A percentile compares a stretch with the other conserved stretches of the same genome.
Evolutionary conservation across 345 rosid genomes (phyloP).

Genomic region (Salix purpurea): DNA sequence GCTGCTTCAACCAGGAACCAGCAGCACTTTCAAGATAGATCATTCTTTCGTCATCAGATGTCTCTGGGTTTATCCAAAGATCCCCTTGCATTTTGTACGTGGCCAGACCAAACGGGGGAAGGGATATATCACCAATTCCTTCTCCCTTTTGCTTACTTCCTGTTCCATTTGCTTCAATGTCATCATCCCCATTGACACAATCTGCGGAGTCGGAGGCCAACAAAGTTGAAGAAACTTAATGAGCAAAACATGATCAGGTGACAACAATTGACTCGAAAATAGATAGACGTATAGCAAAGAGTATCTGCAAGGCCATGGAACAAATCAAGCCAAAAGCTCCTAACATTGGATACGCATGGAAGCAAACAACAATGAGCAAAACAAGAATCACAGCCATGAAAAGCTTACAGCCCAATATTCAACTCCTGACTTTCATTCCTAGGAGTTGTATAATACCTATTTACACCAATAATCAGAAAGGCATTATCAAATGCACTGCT

Average conservation of each 20-base stretch:
- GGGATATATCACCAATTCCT: constrained; percentile 21
- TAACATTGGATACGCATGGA: not conserved
- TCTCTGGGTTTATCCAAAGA: constrained; percentile 50
- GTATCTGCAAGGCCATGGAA: not conserved
- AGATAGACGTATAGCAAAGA: not conserved
- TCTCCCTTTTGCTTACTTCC: constrained; percentile 8
- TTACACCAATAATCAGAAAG: too few relatives aligned
- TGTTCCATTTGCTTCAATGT: not conserved
- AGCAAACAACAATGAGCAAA: not conserved
- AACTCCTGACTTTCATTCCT: too few relatives aligned
- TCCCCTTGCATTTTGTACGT: constrained; percentile 66
- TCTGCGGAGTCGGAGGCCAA: constrained; percentile 26
- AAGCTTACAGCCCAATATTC: too few relatives aligned
- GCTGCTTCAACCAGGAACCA: constrained; percentile 82
- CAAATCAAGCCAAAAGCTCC: not conserved
- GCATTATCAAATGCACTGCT: too few relatives aligned
- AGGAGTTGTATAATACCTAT: too few relatives aligned
- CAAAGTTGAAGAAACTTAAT: not conserved
- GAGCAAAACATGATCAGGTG: not conserved
- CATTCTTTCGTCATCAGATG: constrained; percentile 38
- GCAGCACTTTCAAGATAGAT: constrained; percentile 50
- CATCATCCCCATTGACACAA: constrained; percentile 11
- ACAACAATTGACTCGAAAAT: not conserved
- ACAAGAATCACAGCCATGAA: not conserved
- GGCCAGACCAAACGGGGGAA: constrained; percentile 66